Evolutionary conservation across 2,329 filamentous ascomycete genomes (phyloP), one percentile per base, ranked within the genome.

Genomic region (Diaporthe destruens): DNA sequence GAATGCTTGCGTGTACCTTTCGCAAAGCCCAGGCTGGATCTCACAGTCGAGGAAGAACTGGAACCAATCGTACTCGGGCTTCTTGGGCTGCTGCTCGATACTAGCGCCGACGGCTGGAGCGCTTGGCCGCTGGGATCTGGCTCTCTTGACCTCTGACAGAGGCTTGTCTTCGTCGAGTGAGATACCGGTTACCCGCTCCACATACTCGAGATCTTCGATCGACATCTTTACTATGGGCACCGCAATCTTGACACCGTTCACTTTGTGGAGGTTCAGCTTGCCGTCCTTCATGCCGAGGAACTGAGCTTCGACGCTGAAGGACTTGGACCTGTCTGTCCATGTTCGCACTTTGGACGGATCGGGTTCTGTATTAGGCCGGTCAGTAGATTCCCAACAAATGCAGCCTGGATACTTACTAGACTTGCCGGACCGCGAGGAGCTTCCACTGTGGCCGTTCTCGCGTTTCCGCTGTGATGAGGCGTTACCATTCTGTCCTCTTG

Each of bases 231-330:
- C 87, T 36, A 98, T 90, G 2, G 96, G 96, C 5, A 99, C 96
- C 11, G 96, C 96, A 82, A 99, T 99, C 83, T 98, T 98, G 78
- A 99, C 95, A 49, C 96, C 96, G 80, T 99, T 99, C 83, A 94
- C 89, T 85, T 99, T 99, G 86, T 99, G 96, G 29, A 99, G 87
- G 82, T 99, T 97, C 76, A 99, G 97, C 83, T 98, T 98, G 75
- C 95, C 94, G 80, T 98, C 96, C 81, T 94, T 94, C 68, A 98
- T 88, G 36, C 95, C 96, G 67, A 99, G 90, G 79, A 98, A 99
- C 80, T 99, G 94, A 20, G 96, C 96, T 76, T 98, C 96, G 71
- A 99, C 96, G 77, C 94, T 98, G 84, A 99, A 99, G 0, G 95
- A 96, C 78, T 96, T 96, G 47, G 94, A 94, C 77, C 96, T 91